These are phyloP conservation scores for Amaranthus cruentus DNA, from an alignment of 148 eudicot genomes.

Conservation along the genomic window DNA sequence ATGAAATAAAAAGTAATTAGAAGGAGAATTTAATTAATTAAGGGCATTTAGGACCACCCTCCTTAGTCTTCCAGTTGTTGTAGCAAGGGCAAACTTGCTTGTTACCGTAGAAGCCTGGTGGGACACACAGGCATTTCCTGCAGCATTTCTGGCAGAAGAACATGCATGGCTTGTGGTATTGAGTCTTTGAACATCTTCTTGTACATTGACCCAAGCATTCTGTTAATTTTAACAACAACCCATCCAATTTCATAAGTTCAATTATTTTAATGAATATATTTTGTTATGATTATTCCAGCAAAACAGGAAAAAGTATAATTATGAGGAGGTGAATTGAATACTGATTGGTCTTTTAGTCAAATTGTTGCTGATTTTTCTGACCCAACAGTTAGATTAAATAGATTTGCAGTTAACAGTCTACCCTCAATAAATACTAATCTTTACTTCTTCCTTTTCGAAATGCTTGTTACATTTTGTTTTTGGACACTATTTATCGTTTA, in stretches of 20 bases:
- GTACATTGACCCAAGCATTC: conserved; percentile 22
- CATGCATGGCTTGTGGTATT: conserved; percentile 41
- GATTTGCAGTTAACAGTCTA: no score
- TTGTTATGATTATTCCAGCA: no score
- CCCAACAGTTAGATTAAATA: no score
- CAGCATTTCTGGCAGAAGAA: conserved; percentile 56
- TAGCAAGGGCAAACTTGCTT: conserved; percentile 52
- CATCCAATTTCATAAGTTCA: not conserved
- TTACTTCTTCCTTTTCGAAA: no score
- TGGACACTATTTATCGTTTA: no score
- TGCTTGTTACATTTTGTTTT: no score
- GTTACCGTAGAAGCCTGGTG: conserved; percentile 51
- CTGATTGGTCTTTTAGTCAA: no score
- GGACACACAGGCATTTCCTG: conserved; percentile 46
- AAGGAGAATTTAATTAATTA: not conserved
- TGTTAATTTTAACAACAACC: not conserved
- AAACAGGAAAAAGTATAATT: no score
- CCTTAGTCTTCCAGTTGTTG: conserved; percentile 63
- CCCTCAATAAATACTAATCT: no score
- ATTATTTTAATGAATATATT: no score
- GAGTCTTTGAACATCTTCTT: conserved; percentile 25
- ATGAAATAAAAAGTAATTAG: not conserved
- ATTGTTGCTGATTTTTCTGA: no score
- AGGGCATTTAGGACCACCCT: conserved; percentile 61
- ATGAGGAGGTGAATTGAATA: no score